Conservation (phyloP, 805 yeast genomes). For the Candida taoyuanica region DNA sequence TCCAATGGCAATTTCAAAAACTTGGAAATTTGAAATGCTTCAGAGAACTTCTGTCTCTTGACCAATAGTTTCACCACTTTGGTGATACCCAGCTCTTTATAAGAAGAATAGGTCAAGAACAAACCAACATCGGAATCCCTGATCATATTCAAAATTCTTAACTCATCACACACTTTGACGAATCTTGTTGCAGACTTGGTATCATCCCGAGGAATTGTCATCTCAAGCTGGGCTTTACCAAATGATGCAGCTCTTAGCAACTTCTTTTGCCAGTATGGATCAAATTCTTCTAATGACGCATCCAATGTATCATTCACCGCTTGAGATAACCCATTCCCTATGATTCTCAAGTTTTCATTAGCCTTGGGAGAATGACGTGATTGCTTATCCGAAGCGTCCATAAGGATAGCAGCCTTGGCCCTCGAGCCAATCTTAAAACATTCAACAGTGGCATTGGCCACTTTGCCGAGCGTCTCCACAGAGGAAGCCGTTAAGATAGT, state of each 20-base stretch:
- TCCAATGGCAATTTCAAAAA: conserved; percentile 43
- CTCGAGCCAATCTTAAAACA: conserved; percentile 81
- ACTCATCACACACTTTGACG: conserved; percentile 52
- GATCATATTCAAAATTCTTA: conserved; percentile 68
- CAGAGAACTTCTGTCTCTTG: conserved; percentile 51
- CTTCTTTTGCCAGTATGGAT: conserved; percentile 73
- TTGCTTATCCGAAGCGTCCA: conserved; percentile 71
- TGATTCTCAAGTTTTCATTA: conserved; percentile 61
- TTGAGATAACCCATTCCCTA: conserved; percentile 43
- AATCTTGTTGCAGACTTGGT: conserved; percentile 44
- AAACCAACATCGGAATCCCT: conserved; percentile 63
- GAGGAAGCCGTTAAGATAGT: conserved; percentile 51
- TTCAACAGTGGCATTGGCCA: conserved; percentile 49
- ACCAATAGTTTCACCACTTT: conserved; percentile 53
- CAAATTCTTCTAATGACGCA: conserved; percentile 77
- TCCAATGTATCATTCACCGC: conserved; percentile 71
- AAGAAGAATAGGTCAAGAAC: conserved; percentile 58
- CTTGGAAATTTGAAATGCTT: conserved; percentile 59
- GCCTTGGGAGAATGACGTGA: conserved; percentile 73
- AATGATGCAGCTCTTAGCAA: conserved; percentile 77
- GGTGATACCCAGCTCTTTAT: conserved; percentile 48
- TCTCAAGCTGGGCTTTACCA: conserved; percentile 60
- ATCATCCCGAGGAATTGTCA: conserved; percentile 17
- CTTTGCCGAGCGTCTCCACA: conserved; percentile 61
- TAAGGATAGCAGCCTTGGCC: conserved; percentile 72